phyloP scores from a whole-genome alignment of 805 yeast genomes.

The Kodamaea lidongshanica region DNA sequence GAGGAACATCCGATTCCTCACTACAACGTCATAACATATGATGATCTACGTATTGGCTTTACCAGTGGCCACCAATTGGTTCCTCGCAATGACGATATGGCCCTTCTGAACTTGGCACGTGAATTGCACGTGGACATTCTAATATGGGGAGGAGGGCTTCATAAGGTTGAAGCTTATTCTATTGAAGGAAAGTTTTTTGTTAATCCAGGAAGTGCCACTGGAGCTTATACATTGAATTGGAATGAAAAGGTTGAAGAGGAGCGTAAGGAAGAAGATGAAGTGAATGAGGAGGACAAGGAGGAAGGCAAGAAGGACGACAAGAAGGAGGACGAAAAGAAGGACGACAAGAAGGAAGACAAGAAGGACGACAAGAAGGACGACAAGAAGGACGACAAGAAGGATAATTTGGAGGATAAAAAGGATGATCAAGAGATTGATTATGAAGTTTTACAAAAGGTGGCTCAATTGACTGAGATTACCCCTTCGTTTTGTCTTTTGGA shows the following conservation, averaged over 20 bases:
- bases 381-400: slow-evolving; percentile 7
- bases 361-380: slow-evolving; percentile 7
- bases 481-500: slow-evolving; percentile 90
- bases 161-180: slow-evolving; percentile 87
- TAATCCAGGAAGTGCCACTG: slow-evolving; percentile 97
- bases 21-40: slow-evolving; percentile 59
- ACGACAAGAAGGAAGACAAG: slow-evolving; percentile 1
- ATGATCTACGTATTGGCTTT: slow-evolving; percentile 72
- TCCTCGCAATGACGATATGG: slow-evolving; percentile 83
- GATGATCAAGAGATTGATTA: slow-evolving; percentile 6
- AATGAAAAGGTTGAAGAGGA: slow-evolving; percentile 51
- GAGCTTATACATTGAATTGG: slow-evolving; percentile 65
- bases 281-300: slow-evolving; percentile 17
- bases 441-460: slow-evolving; percentile 13
- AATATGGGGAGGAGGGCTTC: slow-evolving; percentile 83
- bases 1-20: slow-evolving; percentile 37
- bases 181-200: slow-evolving; percentile 88
- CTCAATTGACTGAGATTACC: slow-evolving; percentile 24
- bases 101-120: slow-evolving; percentile 75
- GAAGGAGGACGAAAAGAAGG: slow-evolving; percentile 6
- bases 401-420: slow-evolving; percentile 7
- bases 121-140: slow-evolving; percentile 88
- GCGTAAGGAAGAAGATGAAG: slow-evolving; percentile 25
- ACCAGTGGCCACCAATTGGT: slow-evolving; percentile 78
- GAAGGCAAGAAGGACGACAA: slow-evolving; percentile 11